Conservation (phyloP, 192 early-diverging fungal species). For the Phycomyces blakesleeanus region DNA sequence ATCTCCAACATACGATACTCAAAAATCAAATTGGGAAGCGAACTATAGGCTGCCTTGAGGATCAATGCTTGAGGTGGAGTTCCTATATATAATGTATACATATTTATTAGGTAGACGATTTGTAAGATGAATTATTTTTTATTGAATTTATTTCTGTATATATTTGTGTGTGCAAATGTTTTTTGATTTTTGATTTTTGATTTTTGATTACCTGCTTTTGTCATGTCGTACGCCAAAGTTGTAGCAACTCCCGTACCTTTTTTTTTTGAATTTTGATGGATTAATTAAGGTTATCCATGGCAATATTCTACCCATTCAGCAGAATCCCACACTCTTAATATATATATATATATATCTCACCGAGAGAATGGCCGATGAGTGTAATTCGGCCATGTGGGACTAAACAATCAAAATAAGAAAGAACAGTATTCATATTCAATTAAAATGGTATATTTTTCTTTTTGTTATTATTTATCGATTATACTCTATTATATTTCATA, state of each 20-base stretch:
- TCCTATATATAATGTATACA: slow-evolving; percentile 4
- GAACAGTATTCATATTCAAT: no score
- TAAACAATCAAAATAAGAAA: no score
- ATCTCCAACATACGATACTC: slow-evolving; percentile 29
- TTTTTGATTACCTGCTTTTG: slow-evolving; percentile 16
- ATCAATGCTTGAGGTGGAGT: slow-evolving; percentile 28
- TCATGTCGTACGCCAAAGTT: slow-evolving; percentile 27
- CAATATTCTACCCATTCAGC: background rate
- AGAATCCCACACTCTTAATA: background rate
- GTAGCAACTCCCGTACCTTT: slow-evolving; percentile 35
- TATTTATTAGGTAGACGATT: background rate
- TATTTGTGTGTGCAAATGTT: no score
- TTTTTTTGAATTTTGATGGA: background rate
- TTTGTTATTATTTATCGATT: no score
- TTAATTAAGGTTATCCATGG: background rate
- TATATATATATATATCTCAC: slow-evolving; percentile 14
- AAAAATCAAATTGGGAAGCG: slow-evolving; percentile 30
- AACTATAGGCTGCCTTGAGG: slow-evolving; percentile 35
- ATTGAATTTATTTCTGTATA: background rate
- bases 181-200: no score
- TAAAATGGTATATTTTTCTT: no score
- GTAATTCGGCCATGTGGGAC: slow-evolving; percentile 23
- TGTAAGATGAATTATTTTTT: no score
- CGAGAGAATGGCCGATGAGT: slow-evolving; percentile 34
- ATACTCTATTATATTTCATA: no score